phyloP scores from a whole-genome alignment of 1,139 yeast genomes.

The Meyerozyma sp. region DNA sequence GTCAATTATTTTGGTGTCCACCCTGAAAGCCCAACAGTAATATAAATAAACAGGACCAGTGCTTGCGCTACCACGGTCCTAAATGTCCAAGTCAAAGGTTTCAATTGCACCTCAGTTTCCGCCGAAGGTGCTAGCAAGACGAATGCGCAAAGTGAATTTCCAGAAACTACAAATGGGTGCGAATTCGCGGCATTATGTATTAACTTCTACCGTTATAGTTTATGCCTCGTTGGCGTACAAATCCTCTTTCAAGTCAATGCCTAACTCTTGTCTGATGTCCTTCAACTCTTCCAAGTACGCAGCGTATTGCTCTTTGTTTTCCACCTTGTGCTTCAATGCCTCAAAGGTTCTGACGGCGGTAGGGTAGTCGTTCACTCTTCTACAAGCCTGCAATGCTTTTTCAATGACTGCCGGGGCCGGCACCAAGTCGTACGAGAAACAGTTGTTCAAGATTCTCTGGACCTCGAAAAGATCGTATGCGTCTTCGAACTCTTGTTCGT shows the following conservation, averaged over 20 bases:
- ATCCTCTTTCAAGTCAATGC: constrained; percentile 91
- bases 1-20: too few species aligned
- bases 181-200: constrained; percentile 1
- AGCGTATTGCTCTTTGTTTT: constrained; percentile 85
- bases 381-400: constrained; percentile 94
- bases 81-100: too few species aligned
- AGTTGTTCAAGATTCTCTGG: constrained; percentile 83
- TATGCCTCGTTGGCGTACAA: constrained; percentile 40
- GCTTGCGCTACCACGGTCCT: too few species aligned
- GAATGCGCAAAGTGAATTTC: background rate
- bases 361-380: constrained; percentile 98
- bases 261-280: constrained; percentile 87
- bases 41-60: too few species aligned
- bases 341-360: constrained; percentile 98
- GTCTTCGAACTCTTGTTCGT: constrained; percentile 94
- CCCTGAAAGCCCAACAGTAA: too few species aligned
- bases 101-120: too few species aligned
- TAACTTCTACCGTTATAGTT: background rate
- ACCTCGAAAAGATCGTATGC: constrained; percentile 98
- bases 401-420: constrained; percentile 97
- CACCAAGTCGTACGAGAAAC: constrained; percentile 96
- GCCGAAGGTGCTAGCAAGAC: background rate
- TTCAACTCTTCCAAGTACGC: constrained; percentile 95
- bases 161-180: background rate
- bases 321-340: constrained; percentile 91